These are phyloP conservation scores for Pleurotus cornucopiae DNA, from an alignment of 768 basidiomycete genomes.

Conservation along the genomic window DNA sequence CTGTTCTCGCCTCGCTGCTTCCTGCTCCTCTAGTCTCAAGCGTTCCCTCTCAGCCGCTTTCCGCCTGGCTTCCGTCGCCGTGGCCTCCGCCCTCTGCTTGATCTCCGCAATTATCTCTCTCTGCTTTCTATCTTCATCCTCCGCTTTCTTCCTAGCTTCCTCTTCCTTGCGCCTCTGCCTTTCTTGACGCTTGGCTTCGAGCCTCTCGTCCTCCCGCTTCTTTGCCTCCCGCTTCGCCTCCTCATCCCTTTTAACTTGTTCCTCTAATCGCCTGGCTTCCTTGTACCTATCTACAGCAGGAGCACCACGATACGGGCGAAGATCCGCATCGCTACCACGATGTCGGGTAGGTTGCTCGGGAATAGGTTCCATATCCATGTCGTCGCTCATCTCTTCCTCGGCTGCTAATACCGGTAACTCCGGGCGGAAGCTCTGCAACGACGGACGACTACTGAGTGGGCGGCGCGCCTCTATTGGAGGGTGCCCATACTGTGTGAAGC, in stretches of 20 bases:
- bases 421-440: conserved; percentile 4
- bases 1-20: conserved; percentile 18
- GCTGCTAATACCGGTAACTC: not conserved
- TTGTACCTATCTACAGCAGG: not conserved
- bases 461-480: not conserved
- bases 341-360: not conserved
- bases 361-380: conserved; percentile 4
- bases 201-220: conserved; percentile 1
- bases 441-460: conserved; percentile 4
- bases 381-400: conserved; percentile 2
- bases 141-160: conserved; percentile 14
- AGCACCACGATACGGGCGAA: not conserved
- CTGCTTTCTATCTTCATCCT: conserved; percentile 10
- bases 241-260: conserved; percentile 5
- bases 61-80: conserved; percentile 19
- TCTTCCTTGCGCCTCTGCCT: conserved; percentile 11
- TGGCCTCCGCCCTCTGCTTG: conserved; percentile 9
- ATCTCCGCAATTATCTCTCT: conserved; percentile 3
- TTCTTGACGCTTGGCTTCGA: conserved; percentile 16
- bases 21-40: not conserved
- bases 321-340: conserved; percentile 5
- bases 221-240: not conserved
- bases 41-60: conserved; percentile 16
- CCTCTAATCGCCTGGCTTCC: conserved; percentile 1
- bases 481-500: conserved; percentile 1